Evolutionary conservation across 495 filamentous ascomycete species (phyloP).

Genomic region (Penicillium antarcticum): DNA sequence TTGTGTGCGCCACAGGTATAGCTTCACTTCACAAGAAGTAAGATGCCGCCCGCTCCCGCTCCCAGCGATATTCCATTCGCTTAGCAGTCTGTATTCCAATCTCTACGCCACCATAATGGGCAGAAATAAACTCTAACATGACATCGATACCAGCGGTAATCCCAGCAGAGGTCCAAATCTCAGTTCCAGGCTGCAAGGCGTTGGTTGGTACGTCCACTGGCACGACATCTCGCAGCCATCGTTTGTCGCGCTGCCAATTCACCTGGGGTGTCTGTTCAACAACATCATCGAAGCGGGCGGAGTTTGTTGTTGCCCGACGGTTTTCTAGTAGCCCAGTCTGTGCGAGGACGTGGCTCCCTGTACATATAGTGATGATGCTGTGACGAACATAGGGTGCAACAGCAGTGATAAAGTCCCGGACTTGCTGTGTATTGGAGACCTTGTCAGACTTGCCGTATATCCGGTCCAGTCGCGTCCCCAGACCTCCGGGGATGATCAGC

Average conservation of each 20-base stretch:
- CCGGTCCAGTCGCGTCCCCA: neutral
- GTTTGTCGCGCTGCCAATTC: slow-evolving; percentile 1
- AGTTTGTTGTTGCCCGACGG: slow-evolving; percentile 1
- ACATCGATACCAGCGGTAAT: slow-evolving; percentile 8
- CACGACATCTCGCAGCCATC: slow-evolving; percentile 1
- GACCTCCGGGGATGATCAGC: slow-evolving; percentile 4
- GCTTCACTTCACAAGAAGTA: neutral
- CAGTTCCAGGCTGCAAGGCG: neutral
- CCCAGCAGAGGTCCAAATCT: slow-evolving; percentile 5
- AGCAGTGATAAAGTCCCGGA: neutral
- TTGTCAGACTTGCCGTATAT: neutral
- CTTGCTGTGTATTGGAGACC: slow-evolving; percentile 3
- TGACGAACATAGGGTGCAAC: slow-evolving; percentile 4
- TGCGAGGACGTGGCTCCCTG: slow-evolving; percentile 1
- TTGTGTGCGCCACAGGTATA: no score
- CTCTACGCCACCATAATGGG: slow-evolving; percentile 2
- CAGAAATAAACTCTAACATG: slow-evolving; percentile 4
- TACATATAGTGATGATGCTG: slow-evolving; percentile 6
- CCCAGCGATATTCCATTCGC: slow-evolving; percentile 7
- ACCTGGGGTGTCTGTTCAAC: neutral
- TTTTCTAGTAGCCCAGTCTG: slow-evolving; percentile 1
- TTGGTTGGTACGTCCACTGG: neutral
- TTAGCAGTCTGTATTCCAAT: neutral
- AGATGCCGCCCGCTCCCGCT: slow-evolving; percentile 2
- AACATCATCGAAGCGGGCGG: neutral